Evolutionary conservation across 768 basidiomycete species (phyloP).

Genomic region (Lanmaoa rubissima): DNA sequence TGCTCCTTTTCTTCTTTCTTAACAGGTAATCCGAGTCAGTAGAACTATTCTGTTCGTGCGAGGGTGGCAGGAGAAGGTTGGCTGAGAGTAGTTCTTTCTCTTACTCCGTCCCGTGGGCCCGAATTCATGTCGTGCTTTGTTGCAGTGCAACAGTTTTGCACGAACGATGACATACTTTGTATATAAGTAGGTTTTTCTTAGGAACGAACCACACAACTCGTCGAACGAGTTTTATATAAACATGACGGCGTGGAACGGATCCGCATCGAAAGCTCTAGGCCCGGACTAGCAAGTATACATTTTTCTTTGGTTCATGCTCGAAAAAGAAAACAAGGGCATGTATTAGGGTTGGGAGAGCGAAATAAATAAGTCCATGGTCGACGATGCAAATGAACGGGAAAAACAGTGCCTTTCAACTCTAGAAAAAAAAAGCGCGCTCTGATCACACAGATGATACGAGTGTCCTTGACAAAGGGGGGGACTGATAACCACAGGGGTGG

Average conservation of each 20-base stretch:
- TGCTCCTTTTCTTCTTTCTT: neutral
- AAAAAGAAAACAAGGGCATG: neutral
- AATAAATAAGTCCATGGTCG: constrained; percentile 20
- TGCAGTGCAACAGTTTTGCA: neutral
- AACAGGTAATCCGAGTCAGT: too few relatives aligned
- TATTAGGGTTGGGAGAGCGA: neutral
- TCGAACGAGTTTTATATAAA: neutral
- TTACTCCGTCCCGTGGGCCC: too few relatives aligned
- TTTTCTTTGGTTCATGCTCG: neutral
- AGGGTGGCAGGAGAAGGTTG: too few relatives aligned
- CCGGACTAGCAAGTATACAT: constrained; percentile 1
- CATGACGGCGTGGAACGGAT: neutral
- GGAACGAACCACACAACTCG: neutral
- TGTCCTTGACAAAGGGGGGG: neutral
- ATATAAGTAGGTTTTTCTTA: neutral
- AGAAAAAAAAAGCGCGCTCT: neutral
- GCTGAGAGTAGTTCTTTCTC: neutral
- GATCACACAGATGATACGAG: constrained; percentile 8
- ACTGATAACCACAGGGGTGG: neutral
- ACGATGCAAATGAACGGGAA: constrained; percentile 12
- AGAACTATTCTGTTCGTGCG: neutral
- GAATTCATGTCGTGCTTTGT: neutral
- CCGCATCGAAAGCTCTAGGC: neutral
- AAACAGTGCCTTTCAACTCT: neutral
- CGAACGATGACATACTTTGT: neutral